A percentile compares a stretch with the other conserved stretches of the same genome.
phyloP scores from a whole-genome alignment of 257 asterid species.

The Coffea eugenioides region DNA sequence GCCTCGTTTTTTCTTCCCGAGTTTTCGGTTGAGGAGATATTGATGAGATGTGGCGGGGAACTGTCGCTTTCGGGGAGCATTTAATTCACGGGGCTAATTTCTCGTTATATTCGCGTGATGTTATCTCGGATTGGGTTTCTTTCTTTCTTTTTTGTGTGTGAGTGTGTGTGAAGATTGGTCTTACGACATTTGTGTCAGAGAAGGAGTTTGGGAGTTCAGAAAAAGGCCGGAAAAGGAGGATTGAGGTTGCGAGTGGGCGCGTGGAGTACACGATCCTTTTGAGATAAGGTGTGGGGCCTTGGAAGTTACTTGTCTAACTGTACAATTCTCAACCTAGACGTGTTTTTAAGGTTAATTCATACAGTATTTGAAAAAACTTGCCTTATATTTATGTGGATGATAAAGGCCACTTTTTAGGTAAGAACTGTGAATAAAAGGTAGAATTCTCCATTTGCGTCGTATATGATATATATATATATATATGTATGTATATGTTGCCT shows the following conservation, averaged over 20 bases:
- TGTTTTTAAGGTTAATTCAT: background rate
- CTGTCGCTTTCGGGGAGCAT: slow-evolving; percentile 28
- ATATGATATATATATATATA: too few species aligned
- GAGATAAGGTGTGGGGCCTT: slow-evolving; percentile 30
- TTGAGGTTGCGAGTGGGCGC: slow-evolving; percentile 12
- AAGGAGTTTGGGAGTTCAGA: slow-evolving; percentile 9
- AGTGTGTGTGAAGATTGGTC: background rate
- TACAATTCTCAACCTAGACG: background rate
- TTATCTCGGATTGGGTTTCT: background rate
- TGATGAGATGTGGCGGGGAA: background rate
- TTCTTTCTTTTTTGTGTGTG: background rate
- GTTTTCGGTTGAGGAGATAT: slow-evolving; percentile 8
- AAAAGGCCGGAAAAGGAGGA: background rate
- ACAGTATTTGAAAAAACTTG: background rate
- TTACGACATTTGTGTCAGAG: slow-evolving; percentile 28
- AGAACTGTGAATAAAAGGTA: too few species aligned
- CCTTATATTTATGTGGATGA: background rate
- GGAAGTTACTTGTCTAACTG: background rate
- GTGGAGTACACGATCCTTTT: slow-evolving; percentile 6
- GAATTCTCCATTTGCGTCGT: too few species aligned
- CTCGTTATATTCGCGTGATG: slow-evolving; percentile 12
- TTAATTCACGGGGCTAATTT: slow-evolving; percentile 14
- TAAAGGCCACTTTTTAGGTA: background rate
- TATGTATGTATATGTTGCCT: too few species aligned
- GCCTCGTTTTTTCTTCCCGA: background rate